Percentiles rank a stretch among this genome's conserved stretches.
Conservation (phyloP, 805 yeast species). For the Diddensiella transvaalensis region DNA sequence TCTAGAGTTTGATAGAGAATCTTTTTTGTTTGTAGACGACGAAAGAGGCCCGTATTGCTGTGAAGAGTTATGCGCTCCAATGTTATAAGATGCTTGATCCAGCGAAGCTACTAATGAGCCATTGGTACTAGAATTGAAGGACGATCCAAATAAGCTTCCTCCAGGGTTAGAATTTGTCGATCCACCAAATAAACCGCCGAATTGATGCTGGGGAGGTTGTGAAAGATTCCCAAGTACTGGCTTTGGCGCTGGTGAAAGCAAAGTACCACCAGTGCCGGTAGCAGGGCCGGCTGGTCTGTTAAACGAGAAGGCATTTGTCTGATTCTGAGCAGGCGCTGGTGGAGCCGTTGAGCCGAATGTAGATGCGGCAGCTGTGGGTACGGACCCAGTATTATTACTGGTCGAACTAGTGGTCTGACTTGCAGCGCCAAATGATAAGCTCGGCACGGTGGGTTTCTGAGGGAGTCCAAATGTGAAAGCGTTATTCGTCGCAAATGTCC, state of each 20-base stretch:
- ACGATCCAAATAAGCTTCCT: constrained; percentile 9
- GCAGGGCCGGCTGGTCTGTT: too few species aligned
- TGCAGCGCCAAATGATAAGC: too few species aligned
- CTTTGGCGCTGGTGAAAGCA: too few species aligned
- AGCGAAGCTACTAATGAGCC: constrained; percentile 21
- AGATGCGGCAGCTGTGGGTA: not conserved
- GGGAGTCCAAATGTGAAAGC: too few species aligned
- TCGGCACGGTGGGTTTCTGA: too few species aligned
- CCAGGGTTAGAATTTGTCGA: not conserved
- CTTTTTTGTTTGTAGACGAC: not conserved
- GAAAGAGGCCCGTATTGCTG: constrained; percentile 19
- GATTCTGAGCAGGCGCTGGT: too few species aligned
- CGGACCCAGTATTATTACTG: too few species aligned
- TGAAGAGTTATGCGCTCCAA: constrained; percentile 22
- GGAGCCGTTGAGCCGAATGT: not conserved
- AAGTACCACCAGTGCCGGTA: too few species aligned
- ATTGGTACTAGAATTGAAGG: constrained; percentile 1
- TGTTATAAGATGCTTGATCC: constrained; percentile 28
- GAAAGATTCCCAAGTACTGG: too few species aligned
- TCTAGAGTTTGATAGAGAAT: not conserved
- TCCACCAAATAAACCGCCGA: not conserved
- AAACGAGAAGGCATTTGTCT: too few species aligned
- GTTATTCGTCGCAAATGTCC: too few species aligned
- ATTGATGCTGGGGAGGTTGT: not conserved
- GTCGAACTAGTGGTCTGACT: too few species aligned